These are phyloP conservation scores for Aeminium ludgeri DNA, from an alignment of 495 filamentous ascomycete genomes.

Conservation along the genomic window DNA sequence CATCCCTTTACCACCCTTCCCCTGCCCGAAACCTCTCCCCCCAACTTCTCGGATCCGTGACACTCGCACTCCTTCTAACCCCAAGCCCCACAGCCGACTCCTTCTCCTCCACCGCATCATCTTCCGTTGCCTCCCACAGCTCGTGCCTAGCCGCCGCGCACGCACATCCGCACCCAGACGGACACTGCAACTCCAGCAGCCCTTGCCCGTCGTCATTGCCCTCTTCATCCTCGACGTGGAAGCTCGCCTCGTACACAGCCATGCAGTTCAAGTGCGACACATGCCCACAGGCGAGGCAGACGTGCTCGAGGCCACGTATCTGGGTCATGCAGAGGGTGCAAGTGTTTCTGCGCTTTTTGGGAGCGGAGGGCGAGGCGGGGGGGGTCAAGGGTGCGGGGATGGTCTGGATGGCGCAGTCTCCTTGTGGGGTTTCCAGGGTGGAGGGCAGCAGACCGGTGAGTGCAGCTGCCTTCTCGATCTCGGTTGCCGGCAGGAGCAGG, in stretches of 20 bases:
- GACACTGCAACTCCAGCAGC: slow-evolving; percentile 5
- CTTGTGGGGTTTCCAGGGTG: not conserved
- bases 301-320: slow-evolving; percentile 1
- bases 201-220: not conserved
- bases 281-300: slow-evolving; percentile 9
- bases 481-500: slow-evolving; percentile 5
- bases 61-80: slow-evolving; percentile 6
- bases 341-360: not conserved
- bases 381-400: not conserved
- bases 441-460: not conserved
- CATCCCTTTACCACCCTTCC: slow-evolving; percentile 6
- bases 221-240: not conserved
- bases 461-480: slow-evolving; percentile 10
- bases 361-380: not conserved
- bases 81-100: not conserved
- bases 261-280: slow-evolving; percentile 5
- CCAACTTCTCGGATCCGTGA: slow-evolving; percentile 11
- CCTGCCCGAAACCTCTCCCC: slow-evolving; percentile 7
- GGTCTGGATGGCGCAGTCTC: not conserved
- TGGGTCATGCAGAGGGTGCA: slow-evolving; percentile 9
- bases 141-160: not conserved
- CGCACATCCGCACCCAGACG: slow-evolving; percentile 9
- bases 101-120: not conserved
- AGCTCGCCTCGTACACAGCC: not conserved
- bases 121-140: slow-evolving; percentile 1